Evolutionary conservation across 345 rosid genomes (phyloP).

Genomic region (Bruguiera parviflora): DNA sequence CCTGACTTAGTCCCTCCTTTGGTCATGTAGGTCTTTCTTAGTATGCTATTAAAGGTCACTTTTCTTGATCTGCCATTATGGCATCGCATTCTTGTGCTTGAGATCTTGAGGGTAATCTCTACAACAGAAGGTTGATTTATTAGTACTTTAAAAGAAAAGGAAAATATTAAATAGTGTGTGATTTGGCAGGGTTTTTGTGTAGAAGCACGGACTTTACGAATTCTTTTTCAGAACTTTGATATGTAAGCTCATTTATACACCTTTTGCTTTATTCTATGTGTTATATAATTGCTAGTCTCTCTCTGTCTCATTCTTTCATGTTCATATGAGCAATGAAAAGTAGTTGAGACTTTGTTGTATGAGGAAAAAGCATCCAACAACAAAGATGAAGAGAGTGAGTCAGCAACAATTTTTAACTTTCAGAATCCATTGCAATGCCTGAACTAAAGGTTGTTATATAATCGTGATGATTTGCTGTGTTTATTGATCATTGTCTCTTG

Average conservation of each 20-base stretch:
- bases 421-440: no score
- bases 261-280: slow-evolving; percentile 19
- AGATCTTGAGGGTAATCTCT: slow-evolving; percentile 82
- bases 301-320: background rate
- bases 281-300: slow-evolving; percentile 7
- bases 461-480: no score
- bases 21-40: slow-evolving; percentile 79
- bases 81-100: slow-evolving; percentile 99
- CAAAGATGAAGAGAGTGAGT: background rate
- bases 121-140: background rate
- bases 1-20: no score
- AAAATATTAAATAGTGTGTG: slow-evolving; percentile 20
- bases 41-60: slow-evolving; percentile 87
- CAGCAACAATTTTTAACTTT: no score
- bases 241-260: slow-evolving; percentile 50
- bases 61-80: slow-evolving; percentile 92
- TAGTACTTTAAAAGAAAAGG: background rate
- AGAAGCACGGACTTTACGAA: slow-evolving; percentile 77
- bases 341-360: background rate
- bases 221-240: slow-evolving; percentile 94
- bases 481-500: no score
- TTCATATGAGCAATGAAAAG: background rate
- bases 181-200: slow-evolving; percentile 87
- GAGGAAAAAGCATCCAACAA: background rate
- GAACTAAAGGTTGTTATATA: no score